phyloP scores from a whole-genome alignment of 352 stramenopile genomes.

The Globisporangium apiculatum region DNA sequence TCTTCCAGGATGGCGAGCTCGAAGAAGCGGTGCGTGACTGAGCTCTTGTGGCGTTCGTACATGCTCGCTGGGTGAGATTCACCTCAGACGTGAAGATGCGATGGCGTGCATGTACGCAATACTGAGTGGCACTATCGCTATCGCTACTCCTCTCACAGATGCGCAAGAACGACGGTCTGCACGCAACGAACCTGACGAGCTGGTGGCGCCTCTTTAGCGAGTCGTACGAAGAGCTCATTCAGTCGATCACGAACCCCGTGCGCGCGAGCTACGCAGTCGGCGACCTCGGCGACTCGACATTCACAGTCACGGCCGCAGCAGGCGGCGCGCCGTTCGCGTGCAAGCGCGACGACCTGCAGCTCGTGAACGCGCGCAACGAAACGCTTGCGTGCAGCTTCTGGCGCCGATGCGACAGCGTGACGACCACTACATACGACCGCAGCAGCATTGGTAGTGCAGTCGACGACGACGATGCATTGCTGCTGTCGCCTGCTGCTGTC shows the following conservation, averaged over 20 bases:
- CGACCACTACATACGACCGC: slow-evolving; percentile 11
- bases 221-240: slow-evolving; percentile 69
- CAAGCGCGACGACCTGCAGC: slow-evolving; percentile 51
- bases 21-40: slow-evolving; percentile 50
- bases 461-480: slow-evolving; percentile 1
- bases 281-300: slow-evolving; percentile 36
- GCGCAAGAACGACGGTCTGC: slow-evolving; percentile 36
- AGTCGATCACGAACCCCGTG: slow-evolving; percentile 56
- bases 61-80: too few species aligned
- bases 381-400: slow-evolving; percentile 71
- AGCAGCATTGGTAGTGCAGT: slow-evolving; percentile 12
- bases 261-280: slow-evolving; percentile 48
- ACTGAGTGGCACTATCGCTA: neutral
- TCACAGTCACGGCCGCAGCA: slow-evolving; percentile 11
- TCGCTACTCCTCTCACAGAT: slow-evolving; percentile 23
- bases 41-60: neutral
- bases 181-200: slow-evolving; percentile 39
- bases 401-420: slow-evolving; percentile 14
- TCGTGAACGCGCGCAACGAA: slow-evolving; percentile 42
- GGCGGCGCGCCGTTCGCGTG: slow-evolving; percentile 6
- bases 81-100: too few species aligned
- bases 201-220: slow-evolving; percentile 70
- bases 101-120: too few species aligned
- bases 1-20: slow-evolving; percentile 74
- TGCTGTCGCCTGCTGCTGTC: slow-evolving; percentile 5